Evolutionary conservation across 768 basidiomycete species (phyloP), one percentile per base, ranked within the genome.

Genomic region (Termitomyces bulborhizus): DNA sequence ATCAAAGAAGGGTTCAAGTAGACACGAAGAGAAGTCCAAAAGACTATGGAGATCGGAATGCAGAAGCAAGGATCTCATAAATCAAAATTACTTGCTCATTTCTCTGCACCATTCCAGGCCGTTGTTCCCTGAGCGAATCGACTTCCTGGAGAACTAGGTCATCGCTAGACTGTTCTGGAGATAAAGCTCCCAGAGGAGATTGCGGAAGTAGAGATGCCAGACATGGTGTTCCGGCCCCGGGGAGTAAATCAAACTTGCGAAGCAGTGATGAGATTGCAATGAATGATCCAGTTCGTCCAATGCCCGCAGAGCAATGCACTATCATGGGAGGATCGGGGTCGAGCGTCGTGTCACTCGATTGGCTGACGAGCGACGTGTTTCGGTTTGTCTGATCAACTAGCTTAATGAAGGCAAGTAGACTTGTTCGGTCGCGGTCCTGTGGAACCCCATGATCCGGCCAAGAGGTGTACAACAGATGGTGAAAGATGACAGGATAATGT

Each of bases 381-480:
- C 76, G 78, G 68, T 91, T 91, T 43, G 75, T 70, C 6, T 62
- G 64, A 60, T 90, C 85, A 26, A 85, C 87, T n/a, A 88, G 76
- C 8, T 73, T 74, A 43, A 84, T 59, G 64, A 92, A 91, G 24
- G 70, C 69, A 27, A 90, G 68, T 15, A 92, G 70, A 41, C 78
- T 80, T n/a, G 70, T 72, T 41, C 77, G 78, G 57, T 90, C 82
- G 54, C 81, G 73, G 36, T 73, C 73, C 40, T 76, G 66, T 9
- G 91, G 91, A n/a, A 93, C 82, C 27, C 90, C 88, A 61, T 90
- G 84, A 67, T 93, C 91, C 15, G 91, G 91, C 91, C 91, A 93
- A 2, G 84, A 83, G 18, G 74, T 70, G 63, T 85, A 93, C 34
- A 91, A 67, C 68, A 93, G 60, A 65, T 93, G 91, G 46, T 79